These are phyloP conservation scores for Phyllosticta ampelicida DNA, from an alignment of 2,329 filamentous ascomycete species.

Conservation along the genomic window DNA sequence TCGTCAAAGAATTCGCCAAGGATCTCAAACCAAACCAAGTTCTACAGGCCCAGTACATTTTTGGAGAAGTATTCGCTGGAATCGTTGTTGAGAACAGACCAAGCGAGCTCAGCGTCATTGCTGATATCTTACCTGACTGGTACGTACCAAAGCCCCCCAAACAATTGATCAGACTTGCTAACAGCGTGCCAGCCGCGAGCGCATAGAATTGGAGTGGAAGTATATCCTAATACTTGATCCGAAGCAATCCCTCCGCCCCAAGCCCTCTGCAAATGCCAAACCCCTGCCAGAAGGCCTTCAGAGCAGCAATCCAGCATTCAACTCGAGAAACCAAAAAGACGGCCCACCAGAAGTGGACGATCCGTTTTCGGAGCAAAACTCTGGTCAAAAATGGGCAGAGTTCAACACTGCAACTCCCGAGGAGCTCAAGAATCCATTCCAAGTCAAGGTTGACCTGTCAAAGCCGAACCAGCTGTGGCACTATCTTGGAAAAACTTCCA, in stretches of 20 bases:
- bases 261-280: slow-evolving; percentile 61
- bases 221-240: slow-evolving; percentile 66
- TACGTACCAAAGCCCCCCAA: slow-evolving; percentile 38
- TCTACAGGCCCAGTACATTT: slow-evolving; percentile 75
- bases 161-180: slow-evolving; percentile 10
- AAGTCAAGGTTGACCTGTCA: slow-evolving; percentile 59
- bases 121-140: slow-evolving; percentile 79
- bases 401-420: slow-evolving; percentile 50
- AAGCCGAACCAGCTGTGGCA: slow-evolving; percentile 74
- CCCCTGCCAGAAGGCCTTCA: slow-evolving; percentile 52
- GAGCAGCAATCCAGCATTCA: slow-evolving; percentile 35
- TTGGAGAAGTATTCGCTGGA: slow-evolving; percentile 83
- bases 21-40: slow-evolving; percentile 62
- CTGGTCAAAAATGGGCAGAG: slow-evolving; percentile 46
- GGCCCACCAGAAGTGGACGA: slow-evolving; percentile 38
- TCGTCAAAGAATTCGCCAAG: slow-evolving; percentile 57
- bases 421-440: slow-evolving; percentile 31
- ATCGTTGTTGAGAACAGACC: slow-evolving; percentile 72
- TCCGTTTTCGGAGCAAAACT: slow-evolving; percentile 36
- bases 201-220: slow-evolving; percentile 73
- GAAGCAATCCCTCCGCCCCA: slow-evolving; percentile 59
- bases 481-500: slow-evolving; percentile 77
- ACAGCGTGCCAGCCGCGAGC: slow-evolving; percentile 41
- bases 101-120: slow-evolving; percentile 62
- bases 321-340: slow-evolving; percentile 37